Evolutionary conservation across 2,329 filamentous ascomycete species (phyloP), one percentile per base, ranked within the genome.

Genomic region (Lachnellula willkommii): DNA sequence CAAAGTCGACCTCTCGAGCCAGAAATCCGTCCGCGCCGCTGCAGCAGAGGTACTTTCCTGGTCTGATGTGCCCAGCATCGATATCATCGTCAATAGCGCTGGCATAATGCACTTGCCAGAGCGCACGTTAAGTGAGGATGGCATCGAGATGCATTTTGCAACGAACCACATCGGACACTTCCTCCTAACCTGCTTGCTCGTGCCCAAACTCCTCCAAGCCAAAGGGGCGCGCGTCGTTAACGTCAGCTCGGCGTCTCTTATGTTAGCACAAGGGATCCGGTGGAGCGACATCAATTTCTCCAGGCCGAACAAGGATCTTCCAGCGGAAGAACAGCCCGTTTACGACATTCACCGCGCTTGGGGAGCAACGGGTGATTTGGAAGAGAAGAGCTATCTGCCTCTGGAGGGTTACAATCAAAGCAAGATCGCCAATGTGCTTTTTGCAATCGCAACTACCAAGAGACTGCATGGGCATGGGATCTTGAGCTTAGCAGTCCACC

Each of bases 21-120:
- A 74, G n/a, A 67, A 70, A 6, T 65, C 68, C 1, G 69, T 78
- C 3, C 71, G 75, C n/a, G 54, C 61, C 2, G 73, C 75, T 0
- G 75, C 75, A 1, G 63, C 59, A 1, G 66, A 68, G n/a, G 65
- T 77, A 5, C 66, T 26, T 64, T 77, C n/a, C 70, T 69, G 22
- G 50, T 60, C 2, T 71, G 71, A 66, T 67, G 66, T 74, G 1
- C 42, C 65, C 61, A 53, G 55, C 5, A 68, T 77, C n/a, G 71
- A 77, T 42, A 69, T 76, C 9, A 57, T 77, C 6, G 67, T 76
- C 7, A 76, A 76, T 58, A 76, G 74, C 49, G 74, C 74, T 0
- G 68, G 61, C 3, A 67, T 76, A 54, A 76, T 76, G 74, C 71
- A 65, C 8, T 55, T 69, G 4, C 63, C 66, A 0, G 72, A 66